A percentile compares a stretch with the other conserved stretches of the same genome.
phyloP scores from a whole-genome alignment of 2,329 filamentous ascomycete genomes.

The Colletotrichum cordylinicola region DNA sequence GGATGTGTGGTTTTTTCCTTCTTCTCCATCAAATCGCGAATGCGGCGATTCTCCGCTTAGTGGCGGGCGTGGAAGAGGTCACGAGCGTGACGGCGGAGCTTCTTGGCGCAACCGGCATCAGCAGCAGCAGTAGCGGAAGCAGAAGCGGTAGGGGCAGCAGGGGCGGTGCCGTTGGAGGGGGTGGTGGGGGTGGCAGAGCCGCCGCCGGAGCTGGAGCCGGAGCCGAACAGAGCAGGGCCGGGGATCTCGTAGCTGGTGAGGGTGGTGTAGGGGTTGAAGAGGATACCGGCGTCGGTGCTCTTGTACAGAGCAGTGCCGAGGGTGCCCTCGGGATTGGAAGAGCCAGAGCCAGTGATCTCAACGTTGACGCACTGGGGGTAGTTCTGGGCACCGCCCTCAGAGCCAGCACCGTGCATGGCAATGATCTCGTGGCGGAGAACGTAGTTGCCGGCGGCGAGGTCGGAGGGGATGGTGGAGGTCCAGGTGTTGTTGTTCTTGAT shows the following conservation, averaged over 20 bases:
- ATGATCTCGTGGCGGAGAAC: conserved; percentile 59
- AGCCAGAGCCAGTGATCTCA: conserved; percentile 46
- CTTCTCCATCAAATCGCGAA: not conserved
- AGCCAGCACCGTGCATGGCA: conserved; percentile 49
- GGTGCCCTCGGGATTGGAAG: conserved; percentile 34
- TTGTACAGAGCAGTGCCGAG: conserved; percentile 35
- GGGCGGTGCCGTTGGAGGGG: conserved; percentile 1
- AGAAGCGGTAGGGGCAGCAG: not conserved
- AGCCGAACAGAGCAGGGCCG: conserved; percentile 28
- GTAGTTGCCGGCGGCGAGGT: conserved; percentile 44
- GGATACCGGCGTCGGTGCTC: conserved; percentile 33
- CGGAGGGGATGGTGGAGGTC: conserved; percentile 36
- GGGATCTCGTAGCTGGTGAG: conserved; percentile 35
- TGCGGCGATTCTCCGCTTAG: not conserved
- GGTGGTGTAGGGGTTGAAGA: conserved; percentile 36
- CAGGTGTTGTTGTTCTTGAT: conserved; percentile 42
- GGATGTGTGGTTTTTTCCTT: not conserved
- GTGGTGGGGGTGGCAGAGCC: conserved; percentile 23
- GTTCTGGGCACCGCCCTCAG: conserved; percentile 53
- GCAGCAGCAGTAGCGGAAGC: not conserved
- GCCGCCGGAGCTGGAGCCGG: conserved; percentile 18
- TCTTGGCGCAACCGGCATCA: not conserved
- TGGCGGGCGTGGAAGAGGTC: conserved; percentile 8
- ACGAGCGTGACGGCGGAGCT: conserved; percentile 11
- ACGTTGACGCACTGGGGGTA: conserved; percentile 59